Conservation (phyloP, 164 flowering plant species). For the Stephania japonica region DNA sequence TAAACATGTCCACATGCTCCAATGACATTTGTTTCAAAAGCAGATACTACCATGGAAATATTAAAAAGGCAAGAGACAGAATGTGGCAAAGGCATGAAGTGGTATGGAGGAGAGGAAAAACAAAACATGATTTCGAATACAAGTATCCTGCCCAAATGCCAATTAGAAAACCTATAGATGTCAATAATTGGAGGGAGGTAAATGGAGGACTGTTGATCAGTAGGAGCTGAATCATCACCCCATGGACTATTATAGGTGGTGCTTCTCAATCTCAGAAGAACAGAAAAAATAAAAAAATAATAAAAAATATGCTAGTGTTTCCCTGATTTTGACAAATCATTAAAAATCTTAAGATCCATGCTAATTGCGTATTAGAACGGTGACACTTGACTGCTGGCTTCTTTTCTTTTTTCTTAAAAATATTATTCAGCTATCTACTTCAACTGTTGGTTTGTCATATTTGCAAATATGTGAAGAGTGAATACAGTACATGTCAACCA, state of each 20-base stretch:
- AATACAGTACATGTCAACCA: neutral
- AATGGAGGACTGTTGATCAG: neutral
- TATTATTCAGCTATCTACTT: neutral
- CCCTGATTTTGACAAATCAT: neutral
- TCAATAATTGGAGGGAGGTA: neutral
- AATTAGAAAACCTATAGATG: neutral
- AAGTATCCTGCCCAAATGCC: neutral
- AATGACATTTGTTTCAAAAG: neutral
- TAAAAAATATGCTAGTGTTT: neutral
- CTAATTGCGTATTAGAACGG: neutral
- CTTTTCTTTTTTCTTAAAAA: neutral
- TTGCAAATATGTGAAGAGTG: neutral
- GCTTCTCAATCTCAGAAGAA: neutral
- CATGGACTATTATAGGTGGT: neutral
- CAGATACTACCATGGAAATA: neutral
- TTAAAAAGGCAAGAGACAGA: neutral
- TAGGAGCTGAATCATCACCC: neutral
- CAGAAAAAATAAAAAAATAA: too few species aligned
- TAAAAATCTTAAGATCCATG: neutral
- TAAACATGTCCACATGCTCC: neutral
- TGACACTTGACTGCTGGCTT: neutral
- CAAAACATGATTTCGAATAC: neutral
- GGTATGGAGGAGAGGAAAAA: neutral
- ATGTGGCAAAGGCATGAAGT: neutral
- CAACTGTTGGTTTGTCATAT: neutral